phyloP scores from a whole-genome alignment of 345 rosid species.

The rapeseed (Brassica napus) region DNA sequence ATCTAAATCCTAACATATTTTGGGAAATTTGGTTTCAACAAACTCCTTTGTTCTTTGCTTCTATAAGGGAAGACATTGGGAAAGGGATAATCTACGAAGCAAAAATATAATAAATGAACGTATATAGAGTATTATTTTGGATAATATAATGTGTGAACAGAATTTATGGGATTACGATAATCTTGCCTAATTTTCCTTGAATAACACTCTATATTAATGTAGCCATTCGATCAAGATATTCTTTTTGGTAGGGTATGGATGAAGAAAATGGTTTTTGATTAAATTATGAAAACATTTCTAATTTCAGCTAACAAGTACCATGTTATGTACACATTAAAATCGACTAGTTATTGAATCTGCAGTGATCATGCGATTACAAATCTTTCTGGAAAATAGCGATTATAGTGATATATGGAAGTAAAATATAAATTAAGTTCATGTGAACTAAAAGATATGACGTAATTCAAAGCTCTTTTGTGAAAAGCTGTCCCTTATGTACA shows the following conservation, averaged over 20 bases:
- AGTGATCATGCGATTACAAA: conserved; percentile 15
- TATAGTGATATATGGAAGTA: conserved; percentile 1
- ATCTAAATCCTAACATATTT: conserved; percentile 26
- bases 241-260: conserved; percentile 35
- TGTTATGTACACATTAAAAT: conserved; percentile 1
- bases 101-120: conserved; percentile 9
- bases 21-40: conserved; percentile 26
- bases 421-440: conserved; percentile 5
- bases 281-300: neutral
- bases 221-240: conserved; percentile 23
- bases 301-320: neutral
- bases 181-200: conserved; percentile 27
- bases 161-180: conserved; percentile 18
- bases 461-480: neutral
- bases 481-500: conserved; percentile 29
- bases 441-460: conserved; percentile 11
- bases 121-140: neutral
- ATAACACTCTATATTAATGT: conserved; percentile 28
- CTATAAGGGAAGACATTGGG: conserved; percentile 42
- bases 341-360: conserved; percentile 3
- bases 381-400: conserved; percentile 6
- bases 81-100: conserved; percentile 40
- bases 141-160: conserved; percentile 35
- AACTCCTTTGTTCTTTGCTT: conserved; percentile 54
- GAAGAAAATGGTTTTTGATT: conserved; percentile 22